Base-by-base conservation (phyloP, 768 basidiomycete species). In the Amanita brunnescens region DNA sequence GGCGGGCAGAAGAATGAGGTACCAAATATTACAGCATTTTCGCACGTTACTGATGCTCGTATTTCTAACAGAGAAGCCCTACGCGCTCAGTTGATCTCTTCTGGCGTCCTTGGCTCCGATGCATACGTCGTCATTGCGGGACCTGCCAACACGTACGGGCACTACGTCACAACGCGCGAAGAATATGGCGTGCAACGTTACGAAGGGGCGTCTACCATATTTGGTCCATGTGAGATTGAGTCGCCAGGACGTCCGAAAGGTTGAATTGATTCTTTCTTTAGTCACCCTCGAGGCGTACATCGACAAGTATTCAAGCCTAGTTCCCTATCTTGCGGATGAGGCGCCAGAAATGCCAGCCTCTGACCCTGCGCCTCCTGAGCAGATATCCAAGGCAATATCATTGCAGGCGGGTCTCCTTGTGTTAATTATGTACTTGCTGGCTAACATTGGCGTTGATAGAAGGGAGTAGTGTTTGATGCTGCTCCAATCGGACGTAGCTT, bases 241-340 rank as follows among this genome's bases (percentile, higher is more conserved):
- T 35, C 53, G 52, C 52, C 46, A 26, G 26, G 14, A 39, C 54
- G 44, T 42, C 37, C 8, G 39, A 38, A 10, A 23, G 20, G 26
- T 30, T 24, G 45, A 43, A 23, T 53, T 39, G 24, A 48, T 3
- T 43, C 44, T 20, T 32, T 24, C 54, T 21, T n/a, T 56, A 87
- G 85, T 72, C 57, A 87, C 85, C 2, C 72, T 89, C n/a, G 86
- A 88, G 39, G 82, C 88, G 2, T 90, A 87, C 61, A 85, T 88
- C 53, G 75, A 87, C 64, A 83, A 82, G 59, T 90, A 88, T 63
- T 71, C 73, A 33, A 79, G 75, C 55, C 73, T 89, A 26, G 77
- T 87, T 9, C 71, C 77, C 3, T 84, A 74, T 70, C 70, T 88
- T 21, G 76, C 76, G 1, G 76, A 80, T 48, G 64, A 66, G 45